Evolutionary conservation across 2,329 filamentous ascomycete genomes (phyloP).

Genomic region (Fusarium haematococcum): DNA sequence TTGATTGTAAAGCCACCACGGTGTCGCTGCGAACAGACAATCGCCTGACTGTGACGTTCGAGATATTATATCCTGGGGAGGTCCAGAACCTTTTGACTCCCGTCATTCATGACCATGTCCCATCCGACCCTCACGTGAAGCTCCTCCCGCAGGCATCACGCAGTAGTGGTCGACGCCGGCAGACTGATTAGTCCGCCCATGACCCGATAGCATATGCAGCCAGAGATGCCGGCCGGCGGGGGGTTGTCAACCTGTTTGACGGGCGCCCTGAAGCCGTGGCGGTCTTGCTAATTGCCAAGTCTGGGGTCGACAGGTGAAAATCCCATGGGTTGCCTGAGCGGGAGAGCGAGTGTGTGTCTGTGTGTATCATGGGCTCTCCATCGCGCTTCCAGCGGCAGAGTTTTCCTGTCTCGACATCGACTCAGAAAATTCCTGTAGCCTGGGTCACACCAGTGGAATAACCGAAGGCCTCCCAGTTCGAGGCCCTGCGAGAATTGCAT

Average conservation of each 20-base stretch:
- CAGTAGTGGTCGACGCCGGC: slow-evolving; percentile 7
- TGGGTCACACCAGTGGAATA: slow-evolving; percentile 13
- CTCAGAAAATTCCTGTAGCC: slow-evolving; percentile 8
- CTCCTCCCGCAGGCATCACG: background rate
- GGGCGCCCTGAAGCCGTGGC: background rate
- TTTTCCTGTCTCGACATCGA: background rate
- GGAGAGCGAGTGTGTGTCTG: slow-evolving; percentile 12
- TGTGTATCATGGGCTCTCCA: slow-evolving; percentile 22
- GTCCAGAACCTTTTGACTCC: slow-evolving; percentile 2
- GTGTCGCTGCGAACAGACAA: background rate
- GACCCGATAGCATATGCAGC: slow-evolving; percentile 3
- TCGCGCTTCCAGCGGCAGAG: slow-evolving; percentile 35
- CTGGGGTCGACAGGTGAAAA: slow-evolving; percentile 25
- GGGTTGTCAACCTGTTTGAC: background rate
- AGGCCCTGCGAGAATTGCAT: slow-evolving; percentile 28
- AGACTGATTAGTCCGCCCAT: background rate
- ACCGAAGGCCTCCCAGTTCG: slow-evolving; percentile 29
- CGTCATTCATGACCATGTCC: background rate
- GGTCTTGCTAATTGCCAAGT: slow-evolving; percentile 25
- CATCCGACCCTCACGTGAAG: slow-evolving; percentile 16
- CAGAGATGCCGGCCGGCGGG: background rate
- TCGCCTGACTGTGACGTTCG: slow-evolving; percentile 11
- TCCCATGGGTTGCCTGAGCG: slow-evolving; percentile 8
- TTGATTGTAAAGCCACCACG: background rate
- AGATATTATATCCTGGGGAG: background rate